Evolutionary conservation across 2,329 filamentous ascomycete species (phyloP).

Genomic region (Gaeumannomyces sp.): DNA sequence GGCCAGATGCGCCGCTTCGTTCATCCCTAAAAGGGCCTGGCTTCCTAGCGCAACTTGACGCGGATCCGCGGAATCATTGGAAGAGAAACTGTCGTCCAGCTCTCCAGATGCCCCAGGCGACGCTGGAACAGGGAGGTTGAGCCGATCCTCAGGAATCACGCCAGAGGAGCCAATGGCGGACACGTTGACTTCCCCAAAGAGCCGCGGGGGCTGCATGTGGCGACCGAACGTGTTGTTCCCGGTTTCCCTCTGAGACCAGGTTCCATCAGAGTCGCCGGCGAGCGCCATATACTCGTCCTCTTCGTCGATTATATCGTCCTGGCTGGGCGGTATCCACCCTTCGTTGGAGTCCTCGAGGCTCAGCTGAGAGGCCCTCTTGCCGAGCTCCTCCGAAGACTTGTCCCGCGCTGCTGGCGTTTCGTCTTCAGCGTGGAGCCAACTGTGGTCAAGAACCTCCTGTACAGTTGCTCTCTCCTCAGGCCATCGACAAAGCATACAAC

Average conservation of each 20-base stretch:
- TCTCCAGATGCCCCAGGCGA: slow-evolving; percentile 27
- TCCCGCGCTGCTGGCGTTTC: slow-evolving; percentile 47
- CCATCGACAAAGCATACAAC: slow-evolving; percentile 73
- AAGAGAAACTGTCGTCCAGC: slow-evolving; percentile 36
- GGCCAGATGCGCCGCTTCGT: slow-evolving; percentile 43
- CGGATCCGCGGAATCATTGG: slow-evolving; percentile 13
- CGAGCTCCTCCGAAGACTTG: slow-evolving; percentile 56
- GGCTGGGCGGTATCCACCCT: slow-evolving; percentile 16
- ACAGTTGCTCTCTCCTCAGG: slow-evolving; percentile 73
- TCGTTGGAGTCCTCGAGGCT: slow-evolving; percentile 46
- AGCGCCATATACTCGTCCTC: slow-evolving; percentile 27
- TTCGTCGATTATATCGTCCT: slow-evolving; percentile 24
- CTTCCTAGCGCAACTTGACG: background rate
- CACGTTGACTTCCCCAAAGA: slow-evolving; percentile 50
- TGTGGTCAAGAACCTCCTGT: slow-evolving; percentile 59
- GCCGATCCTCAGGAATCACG: slow-evolving; percentile 38
- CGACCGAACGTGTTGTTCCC: slow-evolving; percentile 65
- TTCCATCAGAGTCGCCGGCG: slow-evolving; percentile 41
- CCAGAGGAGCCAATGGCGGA: slow-evolving; percentile 50
- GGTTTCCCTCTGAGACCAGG: slow-evolving; percentile 68
- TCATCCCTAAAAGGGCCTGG: slow-evolving; percentile 14
- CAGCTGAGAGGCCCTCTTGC: slow-evolving; percentile 55
- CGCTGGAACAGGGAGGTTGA: slow-evolving; percentile 39
- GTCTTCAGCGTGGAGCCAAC: slow-evolving; percentile 55
- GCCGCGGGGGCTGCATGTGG: slow-evolving; percentile 27